These are phyloP conservation scores for Quercus gilva DNA, from an alignment of 306 rosid species.

Conservation along the genomic window DNA sequence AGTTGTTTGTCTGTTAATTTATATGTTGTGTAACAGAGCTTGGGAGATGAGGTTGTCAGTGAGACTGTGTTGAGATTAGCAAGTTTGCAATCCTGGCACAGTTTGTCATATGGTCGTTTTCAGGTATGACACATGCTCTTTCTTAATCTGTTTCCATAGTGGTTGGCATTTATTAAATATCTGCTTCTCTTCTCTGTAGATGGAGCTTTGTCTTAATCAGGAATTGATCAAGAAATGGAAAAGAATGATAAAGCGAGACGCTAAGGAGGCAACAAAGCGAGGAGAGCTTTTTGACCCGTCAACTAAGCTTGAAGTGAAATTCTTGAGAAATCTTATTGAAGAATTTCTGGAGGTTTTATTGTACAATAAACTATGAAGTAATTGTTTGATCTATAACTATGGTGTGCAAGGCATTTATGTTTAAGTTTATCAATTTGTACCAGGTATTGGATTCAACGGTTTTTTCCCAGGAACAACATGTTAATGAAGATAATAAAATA, in stretches of 20 bases:
- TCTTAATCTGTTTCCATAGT: constrained; percentile 14
- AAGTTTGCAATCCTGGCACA: constrained; percentile 85
- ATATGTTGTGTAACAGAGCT: constrained; percentile 58
- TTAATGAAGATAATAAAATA: constrained; percentile 40
- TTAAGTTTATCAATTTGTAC: constrained; percentile 16
- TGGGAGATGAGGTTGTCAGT: constrained; percentile 96
- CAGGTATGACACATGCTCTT: constrained; percentile 54
- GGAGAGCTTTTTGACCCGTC: constrained; percentile 62
- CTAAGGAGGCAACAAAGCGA: constrained; percentile 63
- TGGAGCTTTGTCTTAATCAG: constrained; percentile 89
- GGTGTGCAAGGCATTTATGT: constrained; percentile 2
- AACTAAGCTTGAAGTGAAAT: constrained; percentile 68
- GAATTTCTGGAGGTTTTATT: constrained; percentile 83
- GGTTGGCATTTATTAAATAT: constrained; percentile 19
- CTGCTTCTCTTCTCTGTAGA: constrained; percentile 39
- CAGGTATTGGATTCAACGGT: constrained; percentile 81
- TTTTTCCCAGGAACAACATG: constrained; percentile 37
- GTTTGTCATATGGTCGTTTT: constrained; percentile 92
- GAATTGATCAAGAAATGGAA: constrained; percentile 93
- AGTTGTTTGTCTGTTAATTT: background rate
- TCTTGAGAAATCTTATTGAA: constrained; percentile 75
- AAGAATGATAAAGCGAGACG: constrained; percentile 70
- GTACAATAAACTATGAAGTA: constrained; percentile 16
- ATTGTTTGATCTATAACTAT: background rate
- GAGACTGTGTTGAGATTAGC: constrained; percentile 78